Evolutionary conservation across 2,329 filamentous ascomycete species (phyloP).

Genomic region (Pseudocercospora pini-densiflorae): DNA sequence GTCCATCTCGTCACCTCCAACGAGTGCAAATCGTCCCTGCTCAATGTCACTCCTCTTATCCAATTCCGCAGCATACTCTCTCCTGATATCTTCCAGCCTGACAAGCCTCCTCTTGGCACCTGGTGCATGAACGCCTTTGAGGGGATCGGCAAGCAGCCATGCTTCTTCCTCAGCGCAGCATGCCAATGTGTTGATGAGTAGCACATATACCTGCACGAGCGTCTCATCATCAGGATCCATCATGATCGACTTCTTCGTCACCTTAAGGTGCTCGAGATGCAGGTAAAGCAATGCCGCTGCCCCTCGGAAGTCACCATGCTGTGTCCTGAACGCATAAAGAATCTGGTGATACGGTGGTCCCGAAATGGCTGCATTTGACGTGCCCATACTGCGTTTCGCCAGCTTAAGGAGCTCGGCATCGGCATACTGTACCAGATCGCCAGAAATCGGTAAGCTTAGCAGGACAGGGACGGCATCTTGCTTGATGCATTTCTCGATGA

Average conservation of each 20-base stretch:
- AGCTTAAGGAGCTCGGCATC: slow-evolving; percentile 77
- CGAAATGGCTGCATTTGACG: slow-evolving; percentile 49
- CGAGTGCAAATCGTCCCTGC: slow-evolving; percentile 85
- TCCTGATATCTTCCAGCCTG: slow-evolving; percentile 82
- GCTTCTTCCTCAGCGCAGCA: slow-evolving; percentile 82
- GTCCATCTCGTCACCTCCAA: slow-evolving; percentile 43
- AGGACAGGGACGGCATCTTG: slow-evolving; percentile 48
- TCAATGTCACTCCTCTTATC: slow-evolving; percentile 87
- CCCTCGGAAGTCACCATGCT: slow-evolving; percentile 83
- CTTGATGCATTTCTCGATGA: slow-evolving; percentile 55
- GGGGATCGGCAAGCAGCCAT: slow-evolving; percentile 70
- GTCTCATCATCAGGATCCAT: slow-evolving; percentile 56
- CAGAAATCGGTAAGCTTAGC: slow-evolving; percentile 76
- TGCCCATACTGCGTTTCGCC: slow-evolving; percentile 66
- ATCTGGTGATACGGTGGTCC: slow-evolving; percentile 79
- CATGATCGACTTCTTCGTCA: slow-evolving; percentile 26
- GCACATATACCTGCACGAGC: slow-evolving; percentile 76
- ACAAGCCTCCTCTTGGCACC: slow-evolving; percentile 72
- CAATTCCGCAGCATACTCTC: slow-evolving; percentile 87
- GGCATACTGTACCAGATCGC: slow-evolving; percentile 71
- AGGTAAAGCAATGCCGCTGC: slow-evolving; percentile 63
- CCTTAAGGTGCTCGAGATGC: slow-evolving; percentile 56
- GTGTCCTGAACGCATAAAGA: slow-evolving; percentile 88
- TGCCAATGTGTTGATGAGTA: slow-evolving; percentile 89
- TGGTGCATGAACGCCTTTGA: slow-evolving; percentile 45